Evolutionary conservation across 2,329 filamentous ascomycete genomes (phyloP), one percentile per base, ranked within the genome.

Genomic region (Ophiostoma himal-ulmi): DNA sequence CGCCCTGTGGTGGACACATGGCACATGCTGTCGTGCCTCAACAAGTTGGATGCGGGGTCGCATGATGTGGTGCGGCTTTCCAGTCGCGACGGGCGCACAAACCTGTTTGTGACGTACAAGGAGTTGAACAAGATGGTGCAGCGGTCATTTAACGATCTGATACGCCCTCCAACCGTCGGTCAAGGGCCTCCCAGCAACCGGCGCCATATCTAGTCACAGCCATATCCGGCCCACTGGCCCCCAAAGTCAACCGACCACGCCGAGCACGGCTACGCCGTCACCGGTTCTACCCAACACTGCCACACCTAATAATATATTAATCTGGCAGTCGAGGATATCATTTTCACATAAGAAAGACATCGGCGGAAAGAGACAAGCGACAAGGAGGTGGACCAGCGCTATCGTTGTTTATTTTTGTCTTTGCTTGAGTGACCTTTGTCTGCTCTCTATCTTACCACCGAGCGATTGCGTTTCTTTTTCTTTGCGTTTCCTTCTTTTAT

Each of bases 31-130:
- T 87, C 86, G 36, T 94, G 91, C 77, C 81, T 99, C 75, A 97
- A 96, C 81, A 97, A 97, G 78, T 83, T 99, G 69, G 95, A 99
- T 80, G 92, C 93, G 0, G 95, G 94, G 0, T 88, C 87, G 1
- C 93, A 96, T 36, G 95, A 99, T 79, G 91, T 89, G 79, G 86
- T 99, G 68, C 90, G 90, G 74, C 82, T 99, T 69, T 90, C 93
- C 34, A 97, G 91, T 78, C 87, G 94, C 70, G 94, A 99, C 79
- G 92, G 97, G 77, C 91, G 97, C 79, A 95, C 89, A 70, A 89
- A 91, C 73, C 91, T 98, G 76, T 85, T 97, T 70, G 89, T 97
- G 72, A 94, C 88, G 74, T 99, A 96, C 79, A 92, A 92, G 78
- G 95, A 98, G 79, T 80, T 99, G 73, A 96, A 87, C 80, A 87